Base-by-base conservation (phyloP, 805 yeast genomes). In the Yamadazyma sp. region DNA sequence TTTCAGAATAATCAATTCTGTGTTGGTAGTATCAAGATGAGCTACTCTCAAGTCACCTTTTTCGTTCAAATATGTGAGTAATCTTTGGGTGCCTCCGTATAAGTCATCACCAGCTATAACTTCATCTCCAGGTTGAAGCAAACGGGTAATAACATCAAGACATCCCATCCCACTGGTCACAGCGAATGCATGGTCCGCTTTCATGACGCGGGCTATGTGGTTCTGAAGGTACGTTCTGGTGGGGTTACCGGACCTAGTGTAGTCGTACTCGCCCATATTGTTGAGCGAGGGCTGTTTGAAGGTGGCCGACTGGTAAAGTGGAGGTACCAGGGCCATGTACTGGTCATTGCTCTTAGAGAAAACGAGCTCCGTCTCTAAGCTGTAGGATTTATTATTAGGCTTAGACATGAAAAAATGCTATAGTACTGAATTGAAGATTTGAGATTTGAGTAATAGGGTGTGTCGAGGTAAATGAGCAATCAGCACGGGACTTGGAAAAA, bases 131-230 rank as follows among this genome's bases (percentile, higher is more conserved):
- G 95, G 91, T 37, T 61, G 66, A 44, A 89, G 70, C 35, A 84
- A 65, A 30, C 95, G 74, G 27, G 85, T 74, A 40, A 90, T 82
- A 20, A 88, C 90, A 56, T 91, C 97, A 45, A 87, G 68, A 39
- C 95, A 89, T 2, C 95, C 83, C 98, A 90, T 90, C 17, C 98
- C 98, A 32, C 89, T 78, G 33, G 89, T 78, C 8, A 89, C 95
- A 4, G 95, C 95, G 52, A 75, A 82, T 1, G 87, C 80, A 34
- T 82, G 74, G 19, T 74, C 62, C n/a, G 95, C 90, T 50, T 75
- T 76, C 82, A 88, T 87, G 49, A 90, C 73, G 46, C 78, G 77
- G 24, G 86, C 82, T 52, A 90, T 55, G 51, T 90, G 95, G 32
- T 75, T 69, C 59, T 90, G 96, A 42, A 89, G 63, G 27, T 77